Conservation (phyloP, 768 basidiomycete species). For the Xerocomellus dryophilus region DNA sequence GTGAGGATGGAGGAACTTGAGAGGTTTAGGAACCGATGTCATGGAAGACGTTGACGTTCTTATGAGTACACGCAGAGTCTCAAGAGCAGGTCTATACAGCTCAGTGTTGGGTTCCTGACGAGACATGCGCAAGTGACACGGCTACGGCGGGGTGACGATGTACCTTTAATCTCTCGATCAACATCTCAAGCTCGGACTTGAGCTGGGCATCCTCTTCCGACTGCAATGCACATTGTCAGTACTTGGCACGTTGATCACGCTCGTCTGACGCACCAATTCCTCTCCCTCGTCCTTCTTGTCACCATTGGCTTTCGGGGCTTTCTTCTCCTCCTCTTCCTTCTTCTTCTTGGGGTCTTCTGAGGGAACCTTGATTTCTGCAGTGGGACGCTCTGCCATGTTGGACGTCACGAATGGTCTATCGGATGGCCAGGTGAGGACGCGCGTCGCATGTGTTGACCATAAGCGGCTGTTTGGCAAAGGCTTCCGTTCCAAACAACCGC, state of each 20-base stretch:
- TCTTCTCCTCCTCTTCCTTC: constrained; percentile 42
- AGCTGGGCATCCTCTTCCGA: constrained; percentile 95
- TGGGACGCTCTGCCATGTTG: constrained; percentile 57
- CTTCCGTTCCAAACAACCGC: constrained; percentile 33
- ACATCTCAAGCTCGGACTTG: constrained; percentile 93
- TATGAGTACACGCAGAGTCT: constrained; percentile 90
- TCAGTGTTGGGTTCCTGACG: constrained; percentile 80
- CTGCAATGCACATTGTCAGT: constrained; percentile 38
- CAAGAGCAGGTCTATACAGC: constrained; percentile 86
- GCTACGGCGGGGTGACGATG: constrained; percentile 16
- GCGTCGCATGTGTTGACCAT: constrained; percentile 27
- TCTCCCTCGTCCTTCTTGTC: constrained; percentile 58
- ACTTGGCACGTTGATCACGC: constrained; percentile 7
- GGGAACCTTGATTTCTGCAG: constrained; percentile 58
- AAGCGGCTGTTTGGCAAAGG: constrained; percentile 32
- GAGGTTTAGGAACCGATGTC: constrained; percentile 98
- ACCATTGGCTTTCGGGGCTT: constrained; percentile 49
- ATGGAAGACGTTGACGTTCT: constrained; percentile 96
- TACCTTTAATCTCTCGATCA: constrained; percentile 90
- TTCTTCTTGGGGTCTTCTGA: constrained; percentile 79
- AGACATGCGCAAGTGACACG: constrained; percentile 10
- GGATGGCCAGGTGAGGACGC: constrained; percentile 24
- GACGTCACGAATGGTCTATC: constrained; percentile 8
- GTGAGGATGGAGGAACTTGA: constrained; percentile 95
- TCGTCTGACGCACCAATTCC: constrained; percentile 63